Evolutionary conservation across 2,329 filamentous ascomycete species (phyloP).

Genomic region (Fusarium falciforme): DNA sequence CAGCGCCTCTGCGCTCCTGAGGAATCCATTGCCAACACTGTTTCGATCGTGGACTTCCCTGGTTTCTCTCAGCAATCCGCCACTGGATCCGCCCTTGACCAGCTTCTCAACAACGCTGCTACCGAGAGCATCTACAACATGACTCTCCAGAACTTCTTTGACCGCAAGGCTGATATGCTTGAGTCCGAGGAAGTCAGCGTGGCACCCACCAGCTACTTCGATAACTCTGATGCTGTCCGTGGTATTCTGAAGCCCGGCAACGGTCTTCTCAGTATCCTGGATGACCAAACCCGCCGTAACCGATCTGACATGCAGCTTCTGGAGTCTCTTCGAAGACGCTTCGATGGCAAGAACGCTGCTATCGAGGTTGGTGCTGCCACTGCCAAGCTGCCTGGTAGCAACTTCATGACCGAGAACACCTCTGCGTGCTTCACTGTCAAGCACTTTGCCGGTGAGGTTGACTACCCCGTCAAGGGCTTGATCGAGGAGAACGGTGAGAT

Average conservation of each 20-base stretch:
- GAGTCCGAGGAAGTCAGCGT: conserved; percentile 95
- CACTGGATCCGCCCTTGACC: conserved; percentile 88
- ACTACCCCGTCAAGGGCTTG: conserved; percentile 88
- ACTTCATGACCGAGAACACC: conserved; percentile 86
- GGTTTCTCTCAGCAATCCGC: conserved; percentile 88
- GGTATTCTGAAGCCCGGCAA: conserved; percentile 93
- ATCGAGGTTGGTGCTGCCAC: conserved; percentile 83
- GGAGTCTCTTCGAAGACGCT: conserved; percentile 90
- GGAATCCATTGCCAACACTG: conserved; percentile 89
- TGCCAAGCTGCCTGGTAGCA: conserved; percentile 84
- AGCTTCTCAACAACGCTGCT: conserved; percentile 94
- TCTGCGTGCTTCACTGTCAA: conserved; percentile 88
- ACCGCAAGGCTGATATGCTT: conserved; percentile 90
- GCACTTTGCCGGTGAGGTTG: conserved; percentile 96
- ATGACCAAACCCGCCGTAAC: conserved; percentile 93
- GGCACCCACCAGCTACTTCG: conserved; percentile 94
- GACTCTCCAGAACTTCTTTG: conserved; percentile 95
- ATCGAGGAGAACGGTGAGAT: conserved; percentile 97
- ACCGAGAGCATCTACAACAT: conserved; percentile 94
- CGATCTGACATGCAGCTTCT: conserved; percentile 90
- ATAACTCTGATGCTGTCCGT: conserved; percentile 94
- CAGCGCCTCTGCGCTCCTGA: conserved; percentile 88
- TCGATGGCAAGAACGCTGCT: conserved; percentile 92
- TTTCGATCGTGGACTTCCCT: conserved; percentile 96
- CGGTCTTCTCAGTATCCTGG: conserved; percentile 90